Percentiles rank a stretch among this genome's conserved stretches.
Evolutionary conservation across 2,329 filamentous ascomycete species (phyloP).

Genomic region (Ceratocystis ficicola): DNA sequence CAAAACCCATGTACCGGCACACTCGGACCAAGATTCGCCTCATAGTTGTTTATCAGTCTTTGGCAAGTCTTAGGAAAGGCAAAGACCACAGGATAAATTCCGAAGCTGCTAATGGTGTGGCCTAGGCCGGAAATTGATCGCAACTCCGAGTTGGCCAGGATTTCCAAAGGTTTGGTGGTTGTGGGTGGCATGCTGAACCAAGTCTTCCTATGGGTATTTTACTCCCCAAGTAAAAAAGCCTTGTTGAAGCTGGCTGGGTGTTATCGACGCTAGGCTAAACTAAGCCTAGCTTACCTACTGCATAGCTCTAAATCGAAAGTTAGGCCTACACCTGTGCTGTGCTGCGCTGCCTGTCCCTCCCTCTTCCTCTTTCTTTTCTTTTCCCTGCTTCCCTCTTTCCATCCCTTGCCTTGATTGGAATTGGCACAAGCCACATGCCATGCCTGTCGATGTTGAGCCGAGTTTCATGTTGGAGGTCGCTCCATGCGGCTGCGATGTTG

Average conservation of each 20-base stretch:
- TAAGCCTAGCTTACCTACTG: background rate
- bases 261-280: background rate
- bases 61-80: background rate
- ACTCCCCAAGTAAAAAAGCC: background rate
- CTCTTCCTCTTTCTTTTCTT: background rate
- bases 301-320: background rate
- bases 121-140: background rate
- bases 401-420: background rate
- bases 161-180: background rate
- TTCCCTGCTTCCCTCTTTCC: background rate
- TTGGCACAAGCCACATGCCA: constrained; percentile 4
- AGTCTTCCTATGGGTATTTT: background rate
- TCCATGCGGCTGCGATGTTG: background rate
- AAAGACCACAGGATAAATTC: background rate
- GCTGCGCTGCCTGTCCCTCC: background rate
- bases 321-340: background rate
- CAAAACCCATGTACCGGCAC: too few species aligned
- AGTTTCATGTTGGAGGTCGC: constrained; percentile 1
- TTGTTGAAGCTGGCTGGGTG: too few species aligned
- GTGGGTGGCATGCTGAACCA: background rate
- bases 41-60: background rate
- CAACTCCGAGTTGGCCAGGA: background rate
- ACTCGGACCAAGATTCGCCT: background rate
- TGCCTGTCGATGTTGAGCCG: constrained; percentile 5
- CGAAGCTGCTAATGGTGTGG: background rate